Evolutionary conservation across 768 basidiomycete species (phyloP).

Genomic region (Melanogaster broomeanus): DNA sequence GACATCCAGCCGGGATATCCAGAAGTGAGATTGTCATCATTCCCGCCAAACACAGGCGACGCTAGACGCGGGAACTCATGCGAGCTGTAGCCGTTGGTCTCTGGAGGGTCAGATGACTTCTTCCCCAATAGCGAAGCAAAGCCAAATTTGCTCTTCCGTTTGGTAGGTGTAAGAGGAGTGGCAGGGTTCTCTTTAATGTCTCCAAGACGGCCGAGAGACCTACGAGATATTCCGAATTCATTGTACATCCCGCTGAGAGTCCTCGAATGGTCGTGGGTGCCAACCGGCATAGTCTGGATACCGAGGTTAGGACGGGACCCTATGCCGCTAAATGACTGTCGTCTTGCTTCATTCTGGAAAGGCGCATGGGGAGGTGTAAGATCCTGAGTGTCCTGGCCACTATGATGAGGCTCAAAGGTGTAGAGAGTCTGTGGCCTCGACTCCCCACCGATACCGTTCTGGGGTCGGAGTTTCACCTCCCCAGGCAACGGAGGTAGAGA

Average conservation of each 20-base stretch:
- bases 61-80: slow-evolving; percentile 53
- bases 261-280: slow-evolving; percentile 37
- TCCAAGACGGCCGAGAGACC: slow-evolving; percentile 48
- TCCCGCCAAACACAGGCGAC: slow-evolving; percentile 44
- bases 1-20: slow-evolving; percentile 53
- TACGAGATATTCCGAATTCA: slow-evolving; percentile 72
- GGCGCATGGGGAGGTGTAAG: slow-evolving; percentile 65
- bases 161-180: slow-evolving; percentile 41
- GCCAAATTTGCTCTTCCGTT: slow-evolving; percentile 76
- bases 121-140: slow-evolving; percentile 68
- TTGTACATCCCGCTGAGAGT: slow-evolving; percentile 51
- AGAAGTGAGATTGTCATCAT: slow-evolving; percentile 48
- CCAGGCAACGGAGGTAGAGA: slow-evolving; percentile 76
- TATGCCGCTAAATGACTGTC: slow-evolving; percentile 78
- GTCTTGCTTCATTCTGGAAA: slow-evolving; percentile 61
- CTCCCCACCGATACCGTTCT: slow-evolving; percentile 39
- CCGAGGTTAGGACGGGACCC: slow-evolving; percentile 55
- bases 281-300: slow-evolving; percentile 51
- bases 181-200: slow-evolving; percentile 31
- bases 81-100: slow-evolving; percentile 35
- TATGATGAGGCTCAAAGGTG: slow-evolving; percentile 56
- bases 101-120: slow-evolving; percentile 33
- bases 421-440: slow-evolving; percentile 66
- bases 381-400: slow-evolving; percentile 43
- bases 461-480: slow-evolving; percentile 45